Base-by-base conservation (phyloP, 306 rosid genomes). In the Phaseolus lunatus region DNA sequence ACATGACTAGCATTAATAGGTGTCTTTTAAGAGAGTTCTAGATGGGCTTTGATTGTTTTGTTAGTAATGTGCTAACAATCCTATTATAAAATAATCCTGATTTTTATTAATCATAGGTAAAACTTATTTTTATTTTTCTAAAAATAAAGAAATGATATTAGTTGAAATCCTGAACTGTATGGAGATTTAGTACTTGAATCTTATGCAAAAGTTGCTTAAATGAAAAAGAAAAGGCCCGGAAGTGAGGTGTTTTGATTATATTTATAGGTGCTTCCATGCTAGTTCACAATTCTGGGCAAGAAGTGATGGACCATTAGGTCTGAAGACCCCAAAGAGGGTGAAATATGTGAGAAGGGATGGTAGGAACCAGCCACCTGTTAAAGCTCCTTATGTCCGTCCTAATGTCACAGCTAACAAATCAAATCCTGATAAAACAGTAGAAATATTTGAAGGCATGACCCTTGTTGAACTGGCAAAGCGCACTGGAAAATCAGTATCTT, bases 371-470 rank as follows among this genome's bases (percentile, higher is more conserved):
- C 93, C 96, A 50, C 95, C 94, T 35, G 93, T 89, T 76, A 96
- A 89, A 49, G 88, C 97, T 73, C 93, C 90, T 22, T 83, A 90
- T 83, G 91, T 89, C 73, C 89, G 89, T 82, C 90, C 84, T 56
- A 88, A 81, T 2, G 86, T 86, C 81, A 69, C 68, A 76, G 65
- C 87, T 72, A 49, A 81, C 76, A 87, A 85, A 84, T 70, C 89
- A 58, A 39, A 70, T 68, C 78, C 76, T 20, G 94, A 88, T 79
- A 93, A 86, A 82, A 89, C 84, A 56, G 57, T 94, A 68, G 98
- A 94, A 79, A 89, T 94, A 81, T 94, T 90, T 83, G 97, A 94
- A 81, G 96, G 98, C 78, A 94, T 94, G 95, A 86, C 95, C 56
- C 77, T 89, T 61, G 86, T 73, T 62, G 97, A 94, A 84, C 90